These are phyloP conservation scores for Serendipita sp. DNA, from an alignment of 768 basidiomycete genomes.

Conservation along the genomic window DNA sequence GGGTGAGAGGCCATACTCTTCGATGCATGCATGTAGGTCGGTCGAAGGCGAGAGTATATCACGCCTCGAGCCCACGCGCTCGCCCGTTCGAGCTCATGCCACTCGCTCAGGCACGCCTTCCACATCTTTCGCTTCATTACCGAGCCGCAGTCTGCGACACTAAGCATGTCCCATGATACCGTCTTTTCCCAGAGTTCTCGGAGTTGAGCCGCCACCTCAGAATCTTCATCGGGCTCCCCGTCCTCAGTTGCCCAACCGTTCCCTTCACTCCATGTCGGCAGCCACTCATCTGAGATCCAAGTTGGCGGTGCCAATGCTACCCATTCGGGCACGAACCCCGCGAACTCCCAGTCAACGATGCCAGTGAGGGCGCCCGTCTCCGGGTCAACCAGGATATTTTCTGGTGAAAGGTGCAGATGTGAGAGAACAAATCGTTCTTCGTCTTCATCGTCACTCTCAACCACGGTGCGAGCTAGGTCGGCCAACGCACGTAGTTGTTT, in stretches of 20 bases:
- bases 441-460: background rate
- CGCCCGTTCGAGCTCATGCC: conserved; percentile 3
- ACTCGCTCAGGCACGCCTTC: conserved; percentile 2
- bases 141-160: background rate
- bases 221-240: background rate
- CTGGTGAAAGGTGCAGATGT: background rate
- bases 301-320: background rate
- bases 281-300: background rate
- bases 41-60: background rate
- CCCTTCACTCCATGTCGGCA: background rate
- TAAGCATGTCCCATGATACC: background rate
- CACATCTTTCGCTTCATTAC: background rate
- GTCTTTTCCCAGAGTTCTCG: background rate
- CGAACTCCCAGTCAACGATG: conserved; percentile 7
- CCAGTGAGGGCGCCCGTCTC: background rate
- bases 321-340: conserved; percentile 4
- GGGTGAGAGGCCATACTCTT: no score
- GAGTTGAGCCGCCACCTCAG: background rate
- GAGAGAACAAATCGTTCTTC: background rate
- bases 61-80: background rate
- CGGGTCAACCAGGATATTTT: background rate
- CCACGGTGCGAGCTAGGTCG: background rate
- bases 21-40: background rate
- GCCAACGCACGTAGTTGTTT: conserved; percentile 3
- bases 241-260: background rate